Base-by-base conservation (phyloP, 768 basidiomycete genomes). In the Exsudoporus frostii region DNA sequence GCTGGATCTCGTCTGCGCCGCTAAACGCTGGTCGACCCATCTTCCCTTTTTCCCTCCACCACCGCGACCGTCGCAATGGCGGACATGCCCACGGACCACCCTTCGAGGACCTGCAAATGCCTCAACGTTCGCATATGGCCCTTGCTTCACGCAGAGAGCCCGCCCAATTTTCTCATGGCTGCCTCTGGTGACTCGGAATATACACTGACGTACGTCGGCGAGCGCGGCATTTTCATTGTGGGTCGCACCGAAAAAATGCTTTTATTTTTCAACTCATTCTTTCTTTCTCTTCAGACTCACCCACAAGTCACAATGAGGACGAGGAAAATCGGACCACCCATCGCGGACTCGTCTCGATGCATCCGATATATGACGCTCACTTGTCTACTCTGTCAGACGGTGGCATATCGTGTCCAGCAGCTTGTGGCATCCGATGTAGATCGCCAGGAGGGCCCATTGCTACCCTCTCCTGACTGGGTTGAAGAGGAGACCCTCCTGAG, bases 391-490 rank as follows among this genome's bases (percentile, higher is more conserved):
- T 92, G 89, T 71, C 76, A 80, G 48, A 70, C 80, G 11, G 65
- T 76, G 36, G 80, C 80, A 33, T 92, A 92, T 74, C 88, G 88
- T 44, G 83, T 90, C 27, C 72, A 75, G 57, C 86, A 88, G 60
- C 70, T 75, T 29, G 76, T 85, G 47, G 73, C 81, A 37, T 68
- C 72, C 44, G 84, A 85, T 49, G 67, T 82, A 7, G 84, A 86
- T 54, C 74, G 76, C 14, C 78, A 78, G 45, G 85, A 85, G 49
- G 83, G 85, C 8, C 80, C 83, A 4, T 69, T 90, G 15, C 71
- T 89, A 45, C 87, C 89, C 15, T 81, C 81, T 1, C 82, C 85
- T 48, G 86, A 88, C 41, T 90, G 87, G 86, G 83, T 82, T 7
- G 89, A 91, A 71, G 78, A 80, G 45, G 86, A 88, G 63, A 72